Evolutionary conservation across 116 monocot genomes (phyloP).

Genomic region (Cymodocea nodosa): DNA sequence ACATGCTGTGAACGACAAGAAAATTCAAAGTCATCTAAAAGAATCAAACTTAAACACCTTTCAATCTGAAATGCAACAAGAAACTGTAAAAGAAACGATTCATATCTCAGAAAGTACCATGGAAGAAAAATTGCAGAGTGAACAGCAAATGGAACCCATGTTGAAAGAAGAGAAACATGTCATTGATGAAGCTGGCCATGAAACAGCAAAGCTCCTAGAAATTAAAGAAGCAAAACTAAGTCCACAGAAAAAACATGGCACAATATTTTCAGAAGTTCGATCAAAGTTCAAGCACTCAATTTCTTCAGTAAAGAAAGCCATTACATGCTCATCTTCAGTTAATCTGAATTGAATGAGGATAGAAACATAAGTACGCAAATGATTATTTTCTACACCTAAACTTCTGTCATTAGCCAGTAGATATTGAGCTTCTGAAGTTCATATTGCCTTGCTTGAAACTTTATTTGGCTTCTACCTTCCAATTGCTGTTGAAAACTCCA

Average conservation of each 20-base stretch:
- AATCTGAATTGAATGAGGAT: not conserved
- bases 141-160: not conserved
- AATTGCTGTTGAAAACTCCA: too few species aligned
- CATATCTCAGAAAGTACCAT: not conserved
- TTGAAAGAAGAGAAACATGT: slow-evolving; percentile 9
- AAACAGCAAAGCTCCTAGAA: slow-evolving; percentile 1
- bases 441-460: too few species aligned
- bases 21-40: slow-evolving; percentile 1
- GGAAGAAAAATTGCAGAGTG: slow-evolving; percentile 3
- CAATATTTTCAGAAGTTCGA: slow-evolving; percentile 14
- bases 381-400: too few species aligned
- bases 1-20: not conserved
- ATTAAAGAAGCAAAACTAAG: slow-evolving; percentile 6
- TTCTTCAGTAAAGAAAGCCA: slow-evolving; percentile 19
- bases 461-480: too few species aligned
- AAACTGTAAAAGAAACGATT: not conserved
- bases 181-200: slow-evolving; percentile 3
- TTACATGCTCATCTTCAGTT: slow-evolving; percentile 8
- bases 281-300: slow-evolving; percentile 18
- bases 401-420: too few species aligned
- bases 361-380: not conserved
- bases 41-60: not conserved
- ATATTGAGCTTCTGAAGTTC: too few species aligned
- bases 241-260: slow-evolving; percentile 14
- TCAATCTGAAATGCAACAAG: not conserved